Evolutionary conservation across 768 basidiomycete species (phyloP).

Genomic region (Rhizopogon vulgaris): DNA sequence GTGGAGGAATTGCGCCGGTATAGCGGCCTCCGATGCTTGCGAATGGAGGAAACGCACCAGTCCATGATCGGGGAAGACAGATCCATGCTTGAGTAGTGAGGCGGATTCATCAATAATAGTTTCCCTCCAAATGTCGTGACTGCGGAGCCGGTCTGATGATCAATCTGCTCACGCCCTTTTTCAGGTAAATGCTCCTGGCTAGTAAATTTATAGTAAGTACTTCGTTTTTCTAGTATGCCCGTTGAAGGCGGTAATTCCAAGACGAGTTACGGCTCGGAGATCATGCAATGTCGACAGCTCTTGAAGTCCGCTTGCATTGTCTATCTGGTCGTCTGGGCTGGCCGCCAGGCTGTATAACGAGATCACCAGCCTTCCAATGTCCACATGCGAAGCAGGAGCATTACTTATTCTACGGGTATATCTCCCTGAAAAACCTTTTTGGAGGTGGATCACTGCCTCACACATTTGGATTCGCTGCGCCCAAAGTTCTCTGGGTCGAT

Average conservation of each 20-base stretch:
- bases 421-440: conserved; percentile 33
- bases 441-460: conserved; percentile 24
- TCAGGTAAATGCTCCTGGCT: not conserved
- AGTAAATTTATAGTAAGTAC: not conserved
- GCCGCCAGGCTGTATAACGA: conserved; percentile 14
- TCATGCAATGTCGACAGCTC: conserved; percentile 11
- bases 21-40: conserved; percentile 14
- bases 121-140: not conserved
- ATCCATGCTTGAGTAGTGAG: conserved; percentile 25
- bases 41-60: conserved; percentile 1
- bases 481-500: conserved; percentile 28
- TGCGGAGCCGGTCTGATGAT: not conserved
- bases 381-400: conserved; percentile 28
- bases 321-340: conserved; percentile 24
- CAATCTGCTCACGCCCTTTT: not conserved
- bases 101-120: conserved; percentile 3
- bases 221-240: not conserved
- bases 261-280: not conserved
- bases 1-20: conserved; percentile 19
- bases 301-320: conserved; percentile 26
- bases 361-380: conserved; percentile 28
- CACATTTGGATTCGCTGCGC: conserved; percentile 17
- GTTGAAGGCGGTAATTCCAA: no score
- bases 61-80: not conserved
- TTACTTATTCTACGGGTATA: conserved; percentile 25